Evolutionary conservation across 371 early-diverging fungal genomes (phyloP).

Genomic region (Blakeslea trispora): DNA sequence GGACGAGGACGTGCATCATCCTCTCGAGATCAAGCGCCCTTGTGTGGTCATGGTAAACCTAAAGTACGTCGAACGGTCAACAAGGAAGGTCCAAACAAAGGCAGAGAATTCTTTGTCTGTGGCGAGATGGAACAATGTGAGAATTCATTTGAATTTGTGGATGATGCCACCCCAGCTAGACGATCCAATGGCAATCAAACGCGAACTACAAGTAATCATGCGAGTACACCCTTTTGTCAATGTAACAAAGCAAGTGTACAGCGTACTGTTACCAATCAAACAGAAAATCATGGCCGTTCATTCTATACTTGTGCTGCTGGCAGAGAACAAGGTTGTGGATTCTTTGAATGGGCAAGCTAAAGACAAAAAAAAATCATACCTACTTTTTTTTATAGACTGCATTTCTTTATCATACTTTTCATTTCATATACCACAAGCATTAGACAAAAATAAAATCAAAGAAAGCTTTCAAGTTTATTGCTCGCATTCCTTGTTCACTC

Average conservation of each 20-base stretch:
- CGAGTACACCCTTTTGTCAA: slow-evolving; percentile 51
- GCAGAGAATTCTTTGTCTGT: slow-evolving; percentile 56
- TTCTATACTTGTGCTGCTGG: slow-evolving; percentile 48
- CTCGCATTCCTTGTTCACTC: slow-evolving; percentile 67
- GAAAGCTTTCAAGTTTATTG: slow-evolving; percentile 33
- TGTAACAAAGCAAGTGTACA: slow-evolving; percentile 53
- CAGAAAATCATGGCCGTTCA: slow-evolving; percentile 47
- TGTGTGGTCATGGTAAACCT: slow-evolving; percentile 45
- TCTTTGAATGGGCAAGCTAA: slow-evolving; percentile 24
- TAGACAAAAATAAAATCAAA: too few relatives aligned
- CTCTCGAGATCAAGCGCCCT: slow-evolving; percentile 5
- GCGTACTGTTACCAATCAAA: slow-evolving; percentile 38
- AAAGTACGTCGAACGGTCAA: slow-evolving; percentile 40
- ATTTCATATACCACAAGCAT: too few relatives aligned
- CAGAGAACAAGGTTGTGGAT: slow-evolving; percentile 11
- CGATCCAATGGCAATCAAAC: background rate
- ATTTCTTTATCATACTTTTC: too few relatives aligned
- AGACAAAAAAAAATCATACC: too few relatives aligned
- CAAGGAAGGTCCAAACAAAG: slow-evolving; percentile 68
- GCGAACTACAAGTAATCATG: too few relatives aligned
- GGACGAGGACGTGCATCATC: background rate
- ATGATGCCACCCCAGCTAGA: slow-evolving; percentile 12
- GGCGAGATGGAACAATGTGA: slow-evolving; percentile 2
- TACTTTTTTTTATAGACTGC: too few relatives aligned
- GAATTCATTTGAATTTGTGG: slow-evolving; percentile 37